Base-by-base conservation (phyloP, 345 rosid genomes). In the Syzygium aqueum region DNA sequence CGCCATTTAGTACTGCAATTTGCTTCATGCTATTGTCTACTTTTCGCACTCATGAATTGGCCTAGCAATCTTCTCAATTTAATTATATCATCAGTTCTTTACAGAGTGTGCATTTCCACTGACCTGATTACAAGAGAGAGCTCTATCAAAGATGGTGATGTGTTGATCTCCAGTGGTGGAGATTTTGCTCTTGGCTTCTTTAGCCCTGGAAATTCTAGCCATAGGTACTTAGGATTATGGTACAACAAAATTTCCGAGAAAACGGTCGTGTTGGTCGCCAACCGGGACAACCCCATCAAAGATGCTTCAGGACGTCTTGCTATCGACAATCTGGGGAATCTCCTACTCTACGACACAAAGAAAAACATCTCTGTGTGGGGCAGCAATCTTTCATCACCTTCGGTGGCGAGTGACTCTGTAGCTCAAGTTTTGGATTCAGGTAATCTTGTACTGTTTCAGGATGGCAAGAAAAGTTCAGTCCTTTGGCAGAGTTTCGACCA, bases 401-500 rank as follows among this genome's bases (percentile, higher is more conserved):
- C 77, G 23, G 77, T 16, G 43, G 90, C 86, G 25, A 50, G 12
- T 3, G 85, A 86, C 53, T 88, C 86, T 10, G 86, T 89, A 27
- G 77, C 87, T 28, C 91, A 89, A 86, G 50, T 91, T 77, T 61
- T 92, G 59, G 92, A 91, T 28, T 30, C 91, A 2, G 93, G 93
- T 25, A 91, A 92, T 78, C 88, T 92, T 2, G 91, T 91, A 37
- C 85, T 92, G 16, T 30, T 65, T 65, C 77, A 30, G 87, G 86
- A 86, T 77, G 61, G 23, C 77, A 65, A 65, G 57, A n/a, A 43
- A 59, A 25, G 21, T n/a, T 19, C 5, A 37, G 51, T 56, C n/a
- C 13, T 90, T 30, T 92, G 93, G 93, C 92, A 65, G 22, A 65
- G 92, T 51, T 92, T 92, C 49, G 93, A 90, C 65, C 30, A 89